Percentiles rank a stretch among this genome's conserved stretches.
phyloP scores from a whole-genome alignment of 495 filamentous ascomycete genomes.

The Schizothecium vesticola region DNA sequence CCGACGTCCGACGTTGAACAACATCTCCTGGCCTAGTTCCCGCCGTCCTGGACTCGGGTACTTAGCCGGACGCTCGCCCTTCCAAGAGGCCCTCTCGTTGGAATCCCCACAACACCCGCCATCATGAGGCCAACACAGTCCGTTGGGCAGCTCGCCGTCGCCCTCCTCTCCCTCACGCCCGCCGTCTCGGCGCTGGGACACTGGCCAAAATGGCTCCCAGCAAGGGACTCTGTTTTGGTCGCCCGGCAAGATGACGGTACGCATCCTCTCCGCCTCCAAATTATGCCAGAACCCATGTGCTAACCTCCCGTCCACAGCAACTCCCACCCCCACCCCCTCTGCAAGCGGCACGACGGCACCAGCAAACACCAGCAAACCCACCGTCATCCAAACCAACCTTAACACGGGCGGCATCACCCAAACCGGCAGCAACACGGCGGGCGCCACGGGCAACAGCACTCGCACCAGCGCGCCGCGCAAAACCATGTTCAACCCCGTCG shows the following conservation, averaged over 20 bases:
- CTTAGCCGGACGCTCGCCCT: neutral
- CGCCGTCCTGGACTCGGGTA: neutral
- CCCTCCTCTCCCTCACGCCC: conserved; percentile 31
- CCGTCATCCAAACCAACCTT: neutral
- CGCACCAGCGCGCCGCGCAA: conserved; percentile 30
- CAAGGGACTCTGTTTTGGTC: conserved; percentile 30
- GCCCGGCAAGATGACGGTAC: conserved; percentile 32
- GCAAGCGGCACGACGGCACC: neutral
- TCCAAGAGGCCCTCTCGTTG: neutral
- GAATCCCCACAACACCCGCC: neutral
- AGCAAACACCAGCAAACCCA: neutral
- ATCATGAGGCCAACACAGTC: conserved; percentile 26
- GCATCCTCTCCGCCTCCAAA: conserved; percentile 18
- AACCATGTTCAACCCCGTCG: conserved; percentile 52
- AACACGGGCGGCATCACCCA: neutral
- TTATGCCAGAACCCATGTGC: neutral
- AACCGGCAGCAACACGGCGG: conserved; percentile 29
- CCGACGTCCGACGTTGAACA: conserved; percentile 23
- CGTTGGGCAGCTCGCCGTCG: conserved; percentile 28
- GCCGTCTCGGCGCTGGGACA: conserved; percentile 27
- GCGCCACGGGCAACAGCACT: conserved; percentile 18
- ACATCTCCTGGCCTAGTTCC: neutral
- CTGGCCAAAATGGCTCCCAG: conserved; percentile 36
- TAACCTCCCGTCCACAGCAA: conserved; percentile 12
- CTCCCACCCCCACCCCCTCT: conserved; percentile 12